Evolutionary conservation across 176 grass and related monocot species (phyloP).

Genomic region (Lolium perenne): DNA sequence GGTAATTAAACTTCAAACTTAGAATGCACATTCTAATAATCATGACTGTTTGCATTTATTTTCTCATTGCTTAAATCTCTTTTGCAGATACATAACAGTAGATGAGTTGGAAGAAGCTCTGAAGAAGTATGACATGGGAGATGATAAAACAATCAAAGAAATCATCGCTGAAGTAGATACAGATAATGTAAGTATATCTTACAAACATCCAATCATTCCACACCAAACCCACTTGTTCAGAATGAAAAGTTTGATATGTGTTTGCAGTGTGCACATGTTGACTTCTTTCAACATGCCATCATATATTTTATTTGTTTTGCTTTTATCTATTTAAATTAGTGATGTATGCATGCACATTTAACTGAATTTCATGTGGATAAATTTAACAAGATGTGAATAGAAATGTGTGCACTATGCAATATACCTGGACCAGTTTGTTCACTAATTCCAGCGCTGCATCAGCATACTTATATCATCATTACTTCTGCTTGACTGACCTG

Average conservation of each 20-base stretch:
- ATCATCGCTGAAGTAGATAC: slow-evolving; percentile 97
- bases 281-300: not conserved
- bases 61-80: slow-evolving; percentile 42
- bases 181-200: slow-evolving; percentile 70
- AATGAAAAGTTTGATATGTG: not conserved
- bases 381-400: slow-evolving; percentile 21
- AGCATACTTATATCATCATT: not conserved
- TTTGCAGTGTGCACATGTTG: slow-evolving; percentile 9
- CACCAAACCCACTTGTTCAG: not conserved
- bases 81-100: slow-evolving; percentile 87
- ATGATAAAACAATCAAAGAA: slow-evolving; percentile 98
- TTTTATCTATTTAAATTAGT: slow-evolving; percentile 6
- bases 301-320: not conserved
- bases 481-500: slow-evolving; percentile 28
- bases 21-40: not conserved
- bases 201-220: slow-evolving; percentile 3
- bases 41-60: slow-evolving; percentile 33
- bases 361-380: slow-evolving; percentile 7
- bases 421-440: not conserved
- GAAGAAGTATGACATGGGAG: slow-evolving; percentile 95
- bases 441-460: not conserved
- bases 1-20: slow-evolving; percentile 60
- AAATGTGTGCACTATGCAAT: not conserved
- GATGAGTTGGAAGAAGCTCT: slow-evolving; percentile 99
- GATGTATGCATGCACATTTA: slow-evolving; percentile 1